Evolutionary conservation across 2,329 filamentous ascomycete genomes (phyloP).

Genomic region (Paraphaeosphaeria sporulosa): DNA sequence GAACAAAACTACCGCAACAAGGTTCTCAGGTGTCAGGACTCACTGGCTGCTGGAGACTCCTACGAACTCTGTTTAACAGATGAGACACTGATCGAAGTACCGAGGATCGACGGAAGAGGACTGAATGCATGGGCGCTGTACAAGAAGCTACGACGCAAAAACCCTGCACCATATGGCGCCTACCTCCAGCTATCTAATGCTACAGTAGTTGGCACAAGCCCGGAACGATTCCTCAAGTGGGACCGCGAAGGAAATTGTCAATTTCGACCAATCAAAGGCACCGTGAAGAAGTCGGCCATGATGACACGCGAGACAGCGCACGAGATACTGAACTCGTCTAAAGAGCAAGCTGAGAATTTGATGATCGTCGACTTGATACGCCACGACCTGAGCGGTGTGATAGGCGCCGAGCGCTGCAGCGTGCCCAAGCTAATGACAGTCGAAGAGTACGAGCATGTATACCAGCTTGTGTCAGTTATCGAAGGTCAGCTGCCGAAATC

Average conservation of each 20-base stretch:
- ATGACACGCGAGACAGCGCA: constrained; percentile 75
- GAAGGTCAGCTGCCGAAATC: constrained; percentile 59
- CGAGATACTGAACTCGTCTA: constrained; percentile 74
- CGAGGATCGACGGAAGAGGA: constrained; percentile 33
- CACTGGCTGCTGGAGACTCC: constrained; percentile 77
- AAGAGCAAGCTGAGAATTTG: constrained; percentile 90
- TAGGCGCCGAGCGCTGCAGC: constrained; percentile 71
- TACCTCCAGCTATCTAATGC: constrained; percentile 70
- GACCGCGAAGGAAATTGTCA: constrained; percentile 65
- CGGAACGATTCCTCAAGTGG: constrained; percentile 83
- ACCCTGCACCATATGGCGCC: constrained; percentile 82
- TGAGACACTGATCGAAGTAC: constrained; percentile 66
- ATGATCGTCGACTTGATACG: constrained; percentile 96
- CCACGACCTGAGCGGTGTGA: constrained; percentile 84
- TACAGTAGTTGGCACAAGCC: constrained; percentile 80
- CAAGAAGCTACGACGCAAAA: constrained; percentile 69
- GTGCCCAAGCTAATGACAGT: constrained; percentile 81
- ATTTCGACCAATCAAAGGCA: constrained; percentile 93
- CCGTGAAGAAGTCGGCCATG: constrained; percentile 73
- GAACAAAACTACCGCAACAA: constrained; percentile 65
- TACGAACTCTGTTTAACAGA: constrained; percentile 84
- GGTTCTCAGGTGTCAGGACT: constrained; percentile 70
- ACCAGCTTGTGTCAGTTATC: constrained; percentile 84
- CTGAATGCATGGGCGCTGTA: constrained; percentile 69
- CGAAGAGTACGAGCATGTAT: constrained; percentile 87